These are phyloP conservation scores for Schizophyllum commune DNA, from an alignment of 1,284 basidiomycete genomes.

Conservation along the genomic window DNA sequence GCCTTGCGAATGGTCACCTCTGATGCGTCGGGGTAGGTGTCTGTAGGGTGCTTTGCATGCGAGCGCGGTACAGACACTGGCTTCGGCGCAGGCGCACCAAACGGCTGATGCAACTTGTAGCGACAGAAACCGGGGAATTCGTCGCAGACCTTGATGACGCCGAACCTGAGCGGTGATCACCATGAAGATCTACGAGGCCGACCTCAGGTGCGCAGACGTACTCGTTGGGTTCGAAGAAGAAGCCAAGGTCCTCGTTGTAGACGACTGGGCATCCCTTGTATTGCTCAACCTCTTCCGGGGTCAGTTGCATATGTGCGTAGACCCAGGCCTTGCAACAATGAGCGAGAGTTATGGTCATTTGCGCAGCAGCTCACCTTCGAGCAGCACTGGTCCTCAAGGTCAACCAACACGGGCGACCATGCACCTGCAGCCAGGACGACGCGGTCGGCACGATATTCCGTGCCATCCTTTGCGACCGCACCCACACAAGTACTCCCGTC, in stretches of 20 bases:
- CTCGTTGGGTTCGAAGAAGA: slow-evolving; percentile 10
- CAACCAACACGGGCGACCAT: slow-evolving; percentile 10
- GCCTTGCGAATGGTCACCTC: slow-evolving; percentile 5
- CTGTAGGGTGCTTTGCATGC: slow-evolving; percentile 11
- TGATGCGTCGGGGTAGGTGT: slow-evolving; percentile 7
- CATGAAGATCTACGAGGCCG: too few species aligned
- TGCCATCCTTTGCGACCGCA: slow-evolving; percentile 9
- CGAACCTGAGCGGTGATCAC: not conserved
- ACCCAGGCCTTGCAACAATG: slow-evolving; percentile 4
- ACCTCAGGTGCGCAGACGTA: not conserved
- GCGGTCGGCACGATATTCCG: slow-evolving; percentile 6
- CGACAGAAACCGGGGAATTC: slow-evolving; percentile 11
- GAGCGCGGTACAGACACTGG: slow-evolving; percentile 7
- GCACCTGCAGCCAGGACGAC: slow-evolving; percentile 11
- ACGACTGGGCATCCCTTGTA: slow-evolving; percentile 8
- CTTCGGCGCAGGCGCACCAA: slow-evolving; percentile 3
- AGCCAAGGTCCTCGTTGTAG: slow-evolving; percentile 9
- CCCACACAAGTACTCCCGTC: slow-evolving; percentile 8
- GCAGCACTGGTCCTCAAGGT: slow-evolving; percentile 10
- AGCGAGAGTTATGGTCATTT: not conserved
- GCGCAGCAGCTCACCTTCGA: slow-evolving; percentile 1
- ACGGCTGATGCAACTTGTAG: slow-evolving; percentile 6
- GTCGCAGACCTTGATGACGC: slow-evolving; percentile 10
- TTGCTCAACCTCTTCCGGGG: slow-evolving; percentile 4
- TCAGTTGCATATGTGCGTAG: slow-evolving; percentile 8